phyloP scores from a whole-genome alignment of 2,329 filamentous ascomycete genomes.

The Exserohilum rostratum region DNA sequence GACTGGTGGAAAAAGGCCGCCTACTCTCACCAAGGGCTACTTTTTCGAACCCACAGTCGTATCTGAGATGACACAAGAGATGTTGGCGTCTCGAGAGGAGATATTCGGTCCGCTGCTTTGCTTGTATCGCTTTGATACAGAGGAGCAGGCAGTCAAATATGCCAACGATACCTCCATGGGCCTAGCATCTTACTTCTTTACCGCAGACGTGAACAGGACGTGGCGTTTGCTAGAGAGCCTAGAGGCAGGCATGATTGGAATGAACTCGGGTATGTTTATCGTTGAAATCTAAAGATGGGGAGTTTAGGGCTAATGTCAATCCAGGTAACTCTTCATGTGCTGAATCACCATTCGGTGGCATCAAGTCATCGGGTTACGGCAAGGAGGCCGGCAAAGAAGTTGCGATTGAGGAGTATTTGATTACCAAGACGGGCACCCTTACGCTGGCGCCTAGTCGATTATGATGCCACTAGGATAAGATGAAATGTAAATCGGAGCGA shows the following conservation, averaged over 20 bases:
- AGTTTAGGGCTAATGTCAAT: neutral
- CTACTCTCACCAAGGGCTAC: constrained; percentile 53
- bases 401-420: neutral
- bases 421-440: neutral
- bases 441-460: neutral
- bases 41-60: constrained; percentile 53
- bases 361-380: neutral
- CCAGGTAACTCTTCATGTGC: neutral
- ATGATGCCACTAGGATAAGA: no score
- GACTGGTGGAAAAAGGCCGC: constrained; percentile 54
- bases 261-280: constrained; percentile 31
- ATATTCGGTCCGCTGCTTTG: constrained; percentile 67
- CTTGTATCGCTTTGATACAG: constrained; percentile 64
- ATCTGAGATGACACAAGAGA: constrained; percentile 16
- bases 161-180: constrained; percentile 54
- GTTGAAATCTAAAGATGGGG: no score
- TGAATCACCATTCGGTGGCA: neutral
- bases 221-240: constrained; percentile 16
- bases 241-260: constrained; percentile 25
- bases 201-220: constrained; percentile 6
- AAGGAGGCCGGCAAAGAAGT: neutral
- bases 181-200: constrained; percentile 22
- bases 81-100: constrained; percentile 55
- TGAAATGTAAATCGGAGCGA: no score
- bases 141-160: constrained; percentile 63